Percentiles rank a stretch among this genome's conserved stretches.
Evolutionary conservation across 305 asterid species (phyloP).

Genomic region (Fraxinus xanthoxyloides): DNA sequence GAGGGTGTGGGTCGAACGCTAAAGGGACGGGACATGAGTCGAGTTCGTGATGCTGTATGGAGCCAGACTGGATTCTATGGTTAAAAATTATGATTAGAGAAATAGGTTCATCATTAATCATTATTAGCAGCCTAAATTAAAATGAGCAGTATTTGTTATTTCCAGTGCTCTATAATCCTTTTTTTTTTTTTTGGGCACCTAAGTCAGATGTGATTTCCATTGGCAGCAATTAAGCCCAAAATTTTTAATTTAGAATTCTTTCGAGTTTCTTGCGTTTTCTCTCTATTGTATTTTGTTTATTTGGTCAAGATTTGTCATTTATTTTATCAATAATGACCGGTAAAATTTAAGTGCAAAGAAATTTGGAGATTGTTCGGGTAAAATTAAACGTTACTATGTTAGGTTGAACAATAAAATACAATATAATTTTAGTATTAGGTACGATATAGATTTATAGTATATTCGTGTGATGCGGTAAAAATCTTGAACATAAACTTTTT

Average conservation of each 20-base stretch:
- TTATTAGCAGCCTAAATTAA: neutral
- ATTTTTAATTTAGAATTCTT: too few species aligned
- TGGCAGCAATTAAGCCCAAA: neutral
- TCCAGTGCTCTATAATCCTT: neutral
- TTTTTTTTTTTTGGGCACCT: neutral
- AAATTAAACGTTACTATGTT: neutral
- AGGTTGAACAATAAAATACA: neutral
- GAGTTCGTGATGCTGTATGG: conserved; percentile 90
- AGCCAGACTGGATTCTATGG: conserved; percentile 78
- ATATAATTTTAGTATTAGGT: too few species aligned
- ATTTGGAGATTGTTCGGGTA: neutral
- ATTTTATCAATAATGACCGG: neutral
- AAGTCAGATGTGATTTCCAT: neutral
- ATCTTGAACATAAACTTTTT: too few species aligned
- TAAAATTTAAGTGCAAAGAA: neutral
- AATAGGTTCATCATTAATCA: neutral
- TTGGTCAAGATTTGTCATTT: neutral
- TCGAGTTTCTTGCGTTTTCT: neutral
- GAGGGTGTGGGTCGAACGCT: conserved; percentile 75
- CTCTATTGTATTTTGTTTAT: neutral
- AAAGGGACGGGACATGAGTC: conserved; percentile 72
- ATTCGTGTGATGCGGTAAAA: too few species aligned
- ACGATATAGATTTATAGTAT: too few species aligned
- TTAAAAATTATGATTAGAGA: conserved; percentile 1
- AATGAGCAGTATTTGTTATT: neutral